phyloP scores from a whole-genome alignment of 75 land plant species.

The Chamaecyparis obtusa region DNA sequence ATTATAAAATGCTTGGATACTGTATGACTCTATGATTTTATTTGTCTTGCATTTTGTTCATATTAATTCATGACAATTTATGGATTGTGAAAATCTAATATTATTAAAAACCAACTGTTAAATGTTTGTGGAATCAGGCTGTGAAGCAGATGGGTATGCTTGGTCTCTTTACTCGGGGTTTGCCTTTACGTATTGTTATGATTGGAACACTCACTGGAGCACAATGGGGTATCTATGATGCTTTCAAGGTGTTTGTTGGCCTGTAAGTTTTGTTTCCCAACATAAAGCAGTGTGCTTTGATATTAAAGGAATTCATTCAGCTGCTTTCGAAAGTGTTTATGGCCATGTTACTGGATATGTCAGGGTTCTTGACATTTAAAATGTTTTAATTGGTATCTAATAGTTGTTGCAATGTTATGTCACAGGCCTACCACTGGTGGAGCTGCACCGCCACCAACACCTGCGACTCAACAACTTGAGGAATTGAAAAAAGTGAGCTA shows the following conservation, averaged over 20 bases:
- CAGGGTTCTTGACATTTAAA: neutral
- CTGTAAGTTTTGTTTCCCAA: slow-evolving; percentile 24
- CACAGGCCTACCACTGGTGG: slow-evolving; percentile 48
- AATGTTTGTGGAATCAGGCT: slow-evolving; percentile 17
- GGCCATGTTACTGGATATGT: neutral
- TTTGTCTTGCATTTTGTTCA: neutral
- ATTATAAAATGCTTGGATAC: neutral
- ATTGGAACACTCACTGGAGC: slow-evolving; percentile 53
- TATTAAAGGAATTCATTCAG: neutral
- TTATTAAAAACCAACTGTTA: neutral
- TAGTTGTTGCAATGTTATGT: neutral
- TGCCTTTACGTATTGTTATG: slow-evolving; percentile 48
- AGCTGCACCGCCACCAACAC: slow-evolving; percentile 16
- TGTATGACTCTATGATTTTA: neutral
- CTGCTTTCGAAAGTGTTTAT: neutral
- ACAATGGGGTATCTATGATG: slow-evolving; percentile 53
- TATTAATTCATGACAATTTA: neutral
- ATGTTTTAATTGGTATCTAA: slow-evolving; percentile 6
- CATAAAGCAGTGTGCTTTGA: neutral
- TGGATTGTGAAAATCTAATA: too few relatives aligned
- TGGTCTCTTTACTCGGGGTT: slow-evolving; percentile 42
- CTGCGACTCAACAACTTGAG: slow-evolving; percentile 9
- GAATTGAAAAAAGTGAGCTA: slow-evolving; percentile 10
- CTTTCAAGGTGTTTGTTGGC: slow-evolving; percentile 54
- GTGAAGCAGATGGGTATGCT: slow-evolving; percentile 31